Evolutionary conservation across 768 basidiomycete genomes (phyloP), one percentile per base, ranked within the genome.

Genomic region (Hemileccinum impolitum): DNA sequence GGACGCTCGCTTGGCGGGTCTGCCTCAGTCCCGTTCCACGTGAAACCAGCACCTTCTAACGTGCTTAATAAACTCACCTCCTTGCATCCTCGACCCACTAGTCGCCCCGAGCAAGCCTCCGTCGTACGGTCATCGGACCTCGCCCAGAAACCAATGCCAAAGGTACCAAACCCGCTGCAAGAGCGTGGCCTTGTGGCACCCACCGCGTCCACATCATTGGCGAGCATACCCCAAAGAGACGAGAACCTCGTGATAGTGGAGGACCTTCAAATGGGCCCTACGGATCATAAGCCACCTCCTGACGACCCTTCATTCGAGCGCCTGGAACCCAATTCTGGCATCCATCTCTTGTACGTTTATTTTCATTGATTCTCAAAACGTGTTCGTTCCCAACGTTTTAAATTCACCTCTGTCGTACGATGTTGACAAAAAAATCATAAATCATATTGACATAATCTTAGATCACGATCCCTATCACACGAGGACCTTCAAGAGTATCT

Each of bases 321-420:
- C 43, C 64, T 94, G 5, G 96, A 99, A 64, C 96, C 96, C 1
- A 89, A 96, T 69, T 94, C 93, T 25, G 81, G 85, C 6, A 95
- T 97, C 42, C 77, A 84, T 43, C 75, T 99, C 21, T 75, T 68
- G 94, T 96, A 62, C 50, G 90, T 78, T 19, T 13, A 10, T 41
- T 14, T 21, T 18, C 21, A 45, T 43, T 26, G 15, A 44, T 55
- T 36, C 50, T 32, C n/a, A 4, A 37, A 45, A 31, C 30, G 15
- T 43, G 15, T 23, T 39, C 39, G 25, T 50, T 35, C 39, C 26
- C 13, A 30, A 19, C 21, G 34, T 19, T 23, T 14, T 38, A 37
- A 3, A 32, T 36, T 18, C 43, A 26, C 12, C 18, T 34, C 10
- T 38, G 13, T 19, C 31, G 21, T 25, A 19, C 30, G 8, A 36